Conservation (phyloP, 768 basidiomycete genomes). For the Galerina marginata region DNA sequence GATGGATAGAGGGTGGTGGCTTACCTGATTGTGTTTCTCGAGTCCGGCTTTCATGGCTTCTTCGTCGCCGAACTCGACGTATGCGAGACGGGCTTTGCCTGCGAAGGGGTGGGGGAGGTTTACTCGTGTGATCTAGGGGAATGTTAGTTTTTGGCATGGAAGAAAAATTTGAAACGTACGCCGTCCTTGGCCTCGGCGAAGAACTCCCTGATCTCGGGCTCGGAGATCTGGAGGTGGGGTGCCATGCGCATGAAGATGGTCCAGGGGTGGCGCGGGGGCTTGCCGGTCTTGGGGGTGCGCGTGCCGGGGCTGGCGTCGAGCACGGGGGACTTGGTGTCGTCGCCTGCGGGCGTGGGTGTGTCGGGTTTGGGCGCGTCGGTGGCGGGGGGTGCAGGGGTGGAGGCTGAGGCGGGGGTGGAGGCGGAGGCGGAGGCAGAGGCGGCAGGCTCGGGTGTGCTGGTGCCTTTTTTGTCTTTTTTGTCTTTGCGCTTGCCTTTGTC, state of each 20-base stretch:
- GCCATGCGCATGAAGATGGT: conserved; percentile 83
- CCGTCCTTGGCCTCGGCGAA: conserved; percentile 74
- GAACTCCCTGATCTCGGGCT: conserved; percentile 75
- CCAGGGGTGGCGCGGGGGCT: conserved; percentile 75
- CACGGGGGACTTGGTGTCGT: conserved; percentile 55
- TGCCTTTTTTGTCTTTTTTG: conserved; percentile 32
- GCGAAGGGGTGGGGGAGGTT: conserved; percentile 55
- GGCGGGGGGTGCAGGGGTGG: conserved; percentile 30
- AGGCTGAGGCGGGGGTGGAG: not conserved
- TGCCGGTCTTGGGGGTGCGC: conserved; percentile 73
- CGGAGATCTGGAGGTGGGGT: conserved; percentile 49
- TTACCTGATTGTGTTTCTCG: conserved; percentile 74
- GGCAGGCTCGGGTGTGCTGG: conserved; percentile 38
- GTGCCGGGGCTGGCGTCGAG: conserved; percentile 57
- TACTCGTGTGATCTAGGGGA: conserved; percentile 67
- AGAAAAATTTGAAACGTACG: conserved; percentile 40
- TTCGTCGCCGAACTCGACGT: conserved; percentile 91
- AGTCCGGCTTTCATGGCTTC: conserved; percentile 83
- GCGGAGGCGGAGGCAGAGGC: not conserved
- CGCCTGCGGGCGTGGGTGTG: conserved; percentile 23
- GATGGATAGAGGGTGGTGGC: too few species aligned
- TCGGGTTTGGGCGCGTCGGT: conserved; percentile 30
- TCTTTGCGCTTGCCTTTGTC: conserved; percentile 59
- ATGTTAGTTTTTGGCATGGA: conserved; percentile 5
- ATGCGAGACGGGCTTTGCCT: conserved; percentile 69